These are phyloP conservation scores for Epichloe amarillans DNA, from an alignment of 2,329 filamentous ascomycete species.

Conservation along the genomic window DNA sequence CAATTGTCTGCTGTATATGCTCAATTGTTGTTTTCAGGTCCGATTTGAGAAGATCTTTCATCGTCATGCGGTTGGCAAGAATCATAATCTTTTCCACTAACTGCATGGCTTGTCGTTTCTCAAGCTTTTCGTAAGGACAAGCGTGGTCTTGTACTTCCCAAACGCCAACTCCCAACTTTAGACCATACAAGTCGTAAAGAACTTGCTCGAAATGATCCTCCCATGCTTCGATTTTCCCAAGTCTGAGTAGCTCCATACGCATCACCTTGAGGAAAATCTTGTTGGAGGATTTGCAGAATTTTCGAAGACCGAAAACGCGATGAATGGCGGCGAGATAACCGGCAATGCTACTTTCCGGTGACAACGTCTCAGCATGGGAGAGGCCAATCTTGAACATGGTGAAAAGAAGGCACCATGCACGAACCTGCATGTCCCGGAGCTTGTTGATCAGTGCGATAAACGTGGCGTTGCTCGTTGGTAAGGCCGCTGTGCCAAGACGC, in stretches of 20 bases:
- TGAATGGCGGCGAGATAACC: slow-evolving; percentile 74
- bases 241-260: slow-evolving; percentile 68
- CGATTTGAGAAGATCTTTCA: slow-evolving; percentile 84
- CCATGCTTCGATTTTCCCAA: slow-evolving; percentile 66
- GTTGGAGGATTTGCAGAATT: slow-evolving; percentile 72
- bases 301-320: slow-evolving; percentile 68
- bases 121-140: slow-evolving; percentile 63
- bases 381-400: slow-evolving; percentile 64
- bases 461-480: slow-evolving; percentile 43
- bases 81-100: slow-evolving; percentile 74
- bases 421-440: slow-evolving; percentile 75
- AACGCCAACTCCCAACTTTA: slow-evolving; percentile 58
- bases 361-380: slow-evolving; percentile 47
- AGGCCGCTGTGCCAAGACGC: slow-evolving; percentile 57
- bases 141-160: slow-evolving; percentile 65
- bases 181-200: slow-evolving; percentile 67
- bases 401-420: slow-evolving; percentile 81
- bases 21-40: slow-evolving; percentile 85
- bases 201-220: slow-evolving; percentile 80
- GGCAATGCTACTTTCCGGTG: slow-evolving; percentile 58
- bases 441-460: slow-evolving; percentile 46
- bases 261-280: slow-evolving; percentile 83
- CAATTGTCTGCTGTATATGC: slow-evolving; percentile 79
- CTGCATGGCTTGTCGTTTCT: slow-evolving; percentile 65
- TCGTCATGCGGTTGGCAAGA: slow-evolving; percentile 69